Base-by-base conservation (phyloP, 2,329 filamentous ascomycete species). In the Talaromyces sp. region DNA sequence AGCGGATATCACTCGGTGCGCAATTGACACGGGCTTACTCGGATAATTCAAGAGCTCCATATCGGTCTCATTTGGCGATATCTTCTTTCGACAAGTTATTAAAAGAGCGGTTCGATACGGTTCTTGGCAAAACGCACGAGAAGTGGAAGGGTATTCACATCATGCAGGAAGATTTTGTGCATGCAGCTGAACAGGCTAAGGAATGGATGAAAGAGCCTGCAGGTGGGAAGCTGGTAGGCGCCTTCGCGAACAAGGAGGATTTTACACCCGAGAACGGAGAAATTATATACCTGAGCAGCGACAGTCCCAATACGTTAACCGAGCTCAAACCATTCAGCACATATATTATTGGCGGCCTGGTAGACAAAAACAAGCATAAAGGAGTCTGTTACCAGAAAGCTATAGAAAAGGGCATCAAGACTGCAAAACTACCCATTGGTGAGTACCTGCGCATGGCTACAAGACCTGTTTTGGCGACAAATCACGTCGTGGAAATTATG, bases 401-500 rank as follows among this genome's bases (percentile, higher is more conserved):
- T 0, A 79, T 83, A 55, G 84, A 87, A 56, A 81, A 81, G 61
- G 89, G 89, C 0, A 84, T 99, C 65, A 87, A 88, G 63, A 97
- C 94, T 0, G 94, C 93, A 1, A 92, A 91, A 70, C 74, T 99
- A 57, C 94, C 94, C 0, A 97, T 99, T 66, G 91, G 91, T n/a
- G 87, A 97, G 62, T 97, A 90, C 72, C 87, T 99, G 80, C 83
- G 91, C 63, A 95, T 99, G 89, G 83, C 87, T 57, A 92, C 88
- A 66, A 84, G 94, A 33, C 85, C 88, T 65, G 89, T 99, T 4
- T 77, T 99, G 58, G 87, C 93, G 3, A 97, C 93, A 7, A 99
- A 97, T 69, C 94, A 99, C 69, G 94, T 99, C 1, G 84, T 94
- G 48, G 93, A 97, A 75, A 97, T 99, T 62, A 96, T 99, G 90